phyloP scores from a whole-genome alignment of 495 filamentous ascomycete genomes.

The Neurospora sp. region DNA sequence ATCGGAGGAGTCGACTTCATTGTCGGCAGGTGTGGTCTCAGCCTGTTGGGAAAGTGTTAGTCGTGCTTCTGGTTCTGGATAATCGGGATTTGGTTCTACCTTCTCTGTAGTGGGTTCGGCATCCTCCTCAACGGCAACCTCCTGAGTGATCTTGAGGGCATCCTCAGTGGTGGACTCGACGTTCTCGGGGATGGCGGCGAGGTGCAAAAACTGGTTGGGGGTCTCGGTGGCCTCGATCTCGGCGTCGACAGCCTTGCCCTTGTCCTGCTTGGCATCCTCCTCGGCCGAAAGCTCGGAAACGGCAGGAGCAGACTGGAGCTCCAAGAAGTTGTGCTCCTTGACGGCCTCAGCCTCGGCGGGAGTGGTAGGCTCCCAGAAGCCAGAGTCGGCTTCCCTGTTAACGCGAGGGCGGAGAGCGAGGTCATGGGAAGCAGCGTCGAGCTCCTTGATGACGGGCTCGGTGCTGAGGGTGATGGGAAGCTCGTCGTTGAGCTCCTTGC shows the following conservation, averaged over 20 bases:
- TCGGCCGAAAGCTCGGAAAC: constrained; percentile 10
- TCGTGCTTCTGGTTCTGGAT: constrained; percentile 6
- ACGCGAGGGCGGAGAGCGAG: constrained; percentile 2
- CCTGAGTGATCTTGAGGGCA: constrained; percentile 4
- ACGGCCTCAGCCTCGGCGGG: constrained; percentile 9
- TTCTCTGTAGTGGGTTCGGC: constrained; percentile 9
- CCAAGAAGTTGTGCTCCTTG: constrained; percentile 3
- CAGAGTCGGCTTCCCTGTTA: constrained; percentile 20
- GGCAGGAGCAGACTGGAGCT: constrained; percentile 4
- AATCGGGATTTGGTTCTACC: constrained; percentile 12
- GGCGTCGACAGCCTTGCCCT: background rate
- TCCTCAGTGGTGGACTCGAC: background rate
- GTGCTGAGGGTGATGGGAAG: constrained; percentile 7
- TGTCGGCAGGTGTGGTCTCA: constrained; percentile 2
- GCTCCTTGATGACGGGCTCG: constrained; percentile 6
- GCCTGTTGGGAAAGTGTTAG: background rate
- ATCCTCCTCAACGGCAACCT: constrained; percentile 1
- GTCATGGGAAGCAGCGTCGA: constrained; percentile 8
- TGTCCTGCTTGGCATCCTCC: background rate
- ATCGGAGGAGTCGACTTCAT: background rate
- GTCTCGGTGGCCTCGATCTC: background rate
- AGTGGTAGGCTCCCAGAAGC: constrained; percentile 19
- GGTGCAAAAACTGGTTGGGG: background rate
- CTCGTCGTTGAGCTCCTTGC: constrained; percentile 17
- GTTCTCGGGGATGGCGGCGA: constrained; percentile 1